Evolutionary conservation across 177 flowering plant genomes (phyloP).

Genomic region (Vitis hybrid): DNA sequence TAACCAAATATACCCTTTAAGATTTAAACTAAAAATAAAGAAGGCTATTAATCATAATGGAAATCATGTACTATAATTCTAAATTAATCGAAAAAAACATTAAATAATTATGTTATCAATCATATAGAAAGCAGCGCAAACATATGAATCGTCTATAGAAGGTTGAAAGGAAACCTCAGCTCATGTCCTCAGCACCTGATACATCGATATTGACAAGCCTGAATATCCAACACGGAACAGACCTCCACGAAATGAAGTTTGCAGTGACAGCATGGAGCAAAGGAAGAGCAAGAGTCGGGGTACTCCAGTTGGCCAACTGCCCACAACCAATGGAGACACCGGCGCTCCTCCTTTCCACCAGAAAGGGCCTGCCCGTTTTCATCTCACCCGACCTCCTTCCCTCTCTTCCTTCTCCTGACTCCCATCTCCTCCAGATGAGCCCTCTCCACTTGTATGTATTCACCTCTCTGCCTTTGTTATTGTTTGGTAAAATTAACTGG

Average conservation of each 20-base stretch:
- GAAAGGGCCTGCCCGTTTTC: conserved; percentile 81
- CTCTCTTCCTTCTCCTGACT: conserved; percentile 74
- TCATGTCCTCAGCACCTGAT: no score
- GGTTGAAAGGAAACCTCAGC: no score
- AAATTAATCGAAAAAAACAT: no score
- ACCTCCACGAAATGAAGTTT: conserved; percentile 51
- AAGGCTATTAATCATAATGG: no score
- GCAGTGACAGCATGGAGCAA: conserved; percentile 62
- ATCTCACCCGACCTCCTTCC: conserved; percentile 76
- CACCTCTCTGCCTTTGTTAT: background rate
- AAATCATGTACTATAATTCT: no score
- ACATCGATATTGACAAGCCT: no score
- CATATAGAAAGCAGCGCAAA: no score
- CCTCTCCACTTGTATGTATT: conserved; percentile 86
- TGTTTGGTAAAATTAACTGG: background rate
- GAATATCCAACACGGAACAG: background rate
- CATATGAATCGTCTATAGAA: no score
- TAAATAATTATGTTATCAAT: no score
- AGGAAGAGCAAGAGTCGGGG: conserved; percentile 63
- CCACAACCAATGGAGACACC: conserved; percentile 68
- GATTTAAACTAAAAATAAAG: no score
- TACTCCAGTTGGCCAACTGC: conserved; percentile 48
- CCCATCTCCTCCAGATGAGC: conserved; percentile 71
- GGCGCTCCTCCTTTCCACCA: conserved; percentile 69
- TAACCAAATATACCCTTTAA: no score